A percentile compares a stretch with the other conserved stretches of the same genome.
phyloP scores from a whole-genome alignment of 768 basidiomycete genomes.

The Tulasnella sp. region DNA sequence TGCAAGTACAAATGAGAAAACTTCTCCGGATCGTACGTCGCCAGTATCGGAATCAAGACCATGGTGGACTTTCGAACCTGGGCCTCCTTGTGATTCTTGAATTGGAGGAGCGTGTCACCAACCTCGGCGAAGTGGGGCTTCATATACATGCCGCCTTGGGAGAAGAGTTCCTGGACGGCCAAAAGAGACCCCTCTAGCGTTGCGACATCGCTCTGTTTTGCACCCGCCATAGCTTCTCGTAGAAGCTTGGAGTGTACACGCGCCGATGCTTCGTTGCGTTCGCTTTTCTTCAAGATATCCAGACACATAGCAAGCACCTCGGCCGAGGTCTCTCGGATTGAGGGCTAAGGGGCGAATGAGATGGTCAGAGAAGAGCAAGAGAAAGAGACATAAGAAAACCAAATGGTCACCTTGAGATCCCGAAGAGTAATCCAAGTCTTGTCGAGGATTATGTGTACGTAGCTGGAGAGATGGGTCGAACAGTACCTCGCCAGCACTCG shows the following conservation, averaged over 20 bases:
- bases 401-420: conserved; percentile 57
- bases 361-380: conserved; percentile 33
- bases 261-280: conserved; percentile 46
- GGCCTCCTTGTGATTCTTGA: conserved; percentile 75
- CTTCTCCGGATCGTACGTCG: conserved; percentile 84
- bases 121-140: conserved; percentile 74
- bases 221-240: conserved; percentile 69
- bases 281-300: conserved; percentile 66
- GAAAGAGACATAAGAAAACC: neutral
- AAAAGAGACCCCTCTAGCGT: conserved; percentile 86
- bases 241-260: conserved; percentile 68
- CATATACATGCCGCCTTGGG: conserved; percentile 95
- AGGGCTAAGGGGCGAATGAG: too few species aligned
- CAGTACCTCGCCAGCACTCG: conserved; percentile 89
- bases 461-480: conserved; percentile 74
- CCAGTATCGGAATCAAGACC: conserved; percentile 87
- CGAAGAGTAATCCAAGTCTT: conserved; percentile 85
- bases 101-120: conserved; percentile 80
- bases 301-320: conserved; percentile 88
- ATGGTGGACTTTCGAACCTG: conserved; percentile 91
- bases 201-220: conserved; percentile 73
- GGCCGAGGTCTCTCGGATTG: conserved; percentile 87
- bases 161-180: conserved; percentile 79
- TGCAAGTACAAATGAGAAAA: conserved; percentile 87
- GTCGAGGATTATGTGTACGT: conserved; percentile 80